Percentiles rank a stretch among this genome's conserved stretches.
phyloP scores from a whole-genome alignment of 2,329 filamentous ascomycete genomes.

The Fusarium drepaniforme region DNA sequence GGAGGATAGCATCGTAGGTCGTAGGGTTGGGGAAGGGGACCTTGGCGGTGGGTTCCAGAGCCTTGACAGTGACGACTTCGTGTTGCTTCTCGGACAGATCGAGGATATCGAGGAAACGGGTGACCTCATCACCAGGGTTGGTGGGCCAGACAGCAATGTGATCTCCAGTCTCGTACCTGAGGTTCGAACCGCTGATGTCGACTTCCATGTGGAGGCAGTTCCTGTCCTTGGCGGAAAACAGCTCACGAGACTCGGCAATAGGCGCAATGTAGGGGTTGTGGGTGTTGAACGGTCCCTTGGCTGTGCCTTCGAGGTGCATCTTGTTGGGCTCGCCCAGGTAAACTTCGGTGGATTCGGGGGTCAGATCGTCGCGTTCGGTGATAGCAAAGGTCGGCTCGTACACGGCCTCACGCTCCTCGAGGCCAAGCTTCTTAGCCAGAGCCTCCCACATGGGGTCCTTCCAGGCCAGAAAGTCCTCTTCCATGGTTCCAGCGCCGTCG shows the following conservation, averaged over 20 bases:
- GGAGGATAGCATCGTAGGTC: constrained; percentile 91
- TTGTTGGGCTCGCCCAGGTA: constrained; percentile 97
- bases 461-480: constrained; percentile 99
- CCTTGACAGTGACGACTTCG: constrained; percentile 87
- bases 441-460: constrained; percentile 99
- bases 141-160: constrained; percentile 98
- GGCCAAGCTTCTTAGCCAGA: constrained; percentile 82
- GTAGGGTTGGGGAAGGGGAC: constrained; percentile 98
- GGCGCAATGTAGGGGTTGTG: constrained; percentile 98
- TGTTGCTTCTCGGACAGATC: constrained; percentile 82
- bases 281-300: constrained; percentile 92
- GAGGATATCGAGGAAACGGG: constrained; percentile 85
- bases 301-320: constrained; percentile 87
- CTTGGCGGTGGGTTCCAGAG: constrained; percentile 94
- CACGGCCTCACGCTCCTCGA: constrained; percentile 95
- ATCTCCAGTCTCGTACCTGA: constrained; percentile 95
- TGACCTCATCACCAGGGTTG: constrained; percentile 92
- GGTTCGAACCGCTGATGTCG: constrained; percentile 88
- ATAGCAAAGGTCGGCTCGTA: constrained; percentile 95
- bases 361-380: constrained; percentile 79
- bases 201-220: constrained; percentile 98
- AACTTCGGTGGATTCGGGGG: constrained; percentile 81
- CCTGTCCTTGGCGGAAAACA: constrained; percentile 89
- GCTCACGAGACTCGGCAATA: constrained; percentile 88
- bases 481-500: constrained; percentile 98